Conservation (phyloP, 495 filamentous ascomycete genomes). For the Letharia lupina region DNA sequence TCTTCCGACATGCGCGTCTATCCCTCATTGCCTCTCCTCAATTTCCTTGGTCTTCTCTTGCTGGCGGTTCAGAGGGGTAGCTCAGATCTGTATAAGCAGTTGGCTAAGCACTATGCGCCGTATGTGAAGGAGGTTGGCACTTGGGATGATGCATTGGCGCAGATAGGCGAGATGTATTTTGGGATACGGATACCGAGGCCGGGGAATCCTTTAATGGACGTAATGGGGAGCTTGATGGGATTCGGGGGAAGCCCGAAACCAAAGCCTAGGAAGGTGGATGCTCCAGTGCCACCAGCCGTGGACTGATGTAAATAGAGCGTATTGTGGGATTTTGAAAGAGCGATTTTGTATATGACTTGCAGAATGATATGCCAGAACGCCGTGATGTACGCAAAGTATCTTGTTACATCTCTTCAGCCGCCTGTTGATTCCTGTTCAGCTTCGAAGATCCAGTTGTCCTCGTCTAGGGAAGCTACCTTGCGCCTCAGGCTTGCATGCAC, state of each 20-base stretch:
- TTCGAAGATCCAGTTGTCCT: constrained; percentile 92
- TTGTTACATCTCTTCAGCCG: background rate
- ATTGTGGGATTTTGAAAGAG: background rate
- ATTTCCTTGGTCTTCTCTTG: constrained; percentile 80
- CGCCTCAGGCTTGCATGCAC: constrained; percentile 62
- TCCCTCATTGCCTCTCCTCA: constrained; percentile 77
- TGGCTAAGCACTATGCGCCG: constrained; percentile 69
- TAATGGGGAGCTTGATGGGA: constrained; percentile 93
- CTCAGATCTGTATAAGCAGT: constrained; percentile 70
- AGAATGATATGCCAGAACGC: background rate
- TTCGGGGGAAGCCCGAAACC: constrained; percentile 46
- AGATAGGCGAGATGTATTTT: constrained; percentile 95
- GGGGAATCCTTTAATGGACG: constrained; percentile 85
- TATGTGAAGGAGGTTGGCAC: constrained; percentile 63
- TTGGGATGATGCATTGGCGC: constrained; percentile 79
- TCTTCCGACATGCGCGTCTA: constrained; percentile 72
- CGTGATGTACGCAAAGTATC: background rate
- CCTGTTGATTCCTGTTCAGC: constrained; percentile 45
- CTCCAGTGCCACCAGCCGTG: constrained; percentile 40
- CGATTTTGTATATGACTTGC: constrained; percentile 6
- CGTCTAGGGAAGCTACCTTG: constrained; percentile 62
- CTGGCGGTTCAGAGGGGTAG: constrained; percentile 74
- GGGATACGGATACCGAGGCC: constrained; percentile 82
- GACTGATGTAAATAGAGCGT: constrained; percentile 35
- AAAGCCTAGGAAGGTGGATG: constrained; percentile 41